phyloP scores from a whole-genome alignment of 2,329 filamentous ascomycete genomes.

The Juglanconis sp. region DNA sequence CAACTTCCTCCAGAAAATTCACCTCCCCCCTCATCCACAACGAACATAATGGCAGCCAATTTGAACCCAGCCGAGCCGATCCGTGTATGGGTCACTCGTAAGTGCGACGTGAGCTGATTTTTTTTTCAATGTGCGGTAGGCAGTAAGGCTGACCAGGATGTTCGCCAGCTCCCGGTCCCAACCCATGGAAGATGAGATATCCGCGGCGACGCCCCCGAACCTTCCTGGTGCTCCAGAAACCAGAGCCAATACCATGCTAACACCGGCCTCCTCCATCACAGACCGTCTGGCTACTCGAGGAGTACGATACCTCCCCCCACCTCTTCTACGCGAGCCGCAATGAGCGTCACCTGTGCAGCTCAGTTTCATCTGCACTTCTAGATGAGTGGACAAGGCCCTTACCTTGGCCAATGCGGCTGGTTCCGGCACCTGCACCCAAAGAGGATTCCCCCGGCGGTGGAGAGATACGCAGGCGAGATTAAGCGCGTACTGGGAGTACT shows the following conservation, averaged over 20 bases:
- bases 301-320: slow-evolving; percentile 24
- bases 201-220: slow-evolving; percentile 29
- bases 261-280: slow-evolving; percentile 24
- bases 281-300: slow-evolving; percentile 24
- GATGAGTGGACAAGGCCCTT: slow-evolving; percentile 41
- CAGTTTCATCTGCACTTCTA: slow-evolving; percentile 44
- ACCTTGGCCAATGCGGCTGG: slow-evolving; percentile 39
- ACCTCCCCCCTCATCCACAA: too few species aligned
- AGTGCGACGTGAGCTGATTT: not conserved
- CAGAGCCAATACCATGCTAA: slow-evolving; percentile 27
- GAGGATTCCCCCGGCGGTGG: slow-evolving; percentile 21
- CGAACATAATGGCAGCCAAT: too few species aligned
- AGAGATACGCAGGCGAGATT: slow-evolving; percentile 26
- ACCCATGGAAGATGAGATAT: slow-evolving; percentile 23
- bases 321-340: slow-evolving; percentile 20
- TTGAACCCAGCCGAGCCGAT: not conserved
- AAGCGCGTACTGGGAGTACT: slow-evolving; percentile 24
- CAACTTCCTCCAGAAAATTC: too few species aligned
- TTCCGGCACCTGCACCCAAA: slow-evolving; percentile 33
- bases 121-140: not conserved
- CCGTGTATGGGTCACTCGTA: not conserved
- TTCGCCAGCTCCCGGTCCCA: not conserved
- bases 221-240: too few species aligned
- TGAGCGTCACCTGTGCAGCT: slow-evolving; percentile 19
- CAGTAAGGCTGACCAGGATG: not conserved